These are phyloP conservation scores for Annulohypoxylon truncatum DNA, from an alignment of 2,329 filamentous ascomycete genomes.

Conservation along the genomic window DNA sequence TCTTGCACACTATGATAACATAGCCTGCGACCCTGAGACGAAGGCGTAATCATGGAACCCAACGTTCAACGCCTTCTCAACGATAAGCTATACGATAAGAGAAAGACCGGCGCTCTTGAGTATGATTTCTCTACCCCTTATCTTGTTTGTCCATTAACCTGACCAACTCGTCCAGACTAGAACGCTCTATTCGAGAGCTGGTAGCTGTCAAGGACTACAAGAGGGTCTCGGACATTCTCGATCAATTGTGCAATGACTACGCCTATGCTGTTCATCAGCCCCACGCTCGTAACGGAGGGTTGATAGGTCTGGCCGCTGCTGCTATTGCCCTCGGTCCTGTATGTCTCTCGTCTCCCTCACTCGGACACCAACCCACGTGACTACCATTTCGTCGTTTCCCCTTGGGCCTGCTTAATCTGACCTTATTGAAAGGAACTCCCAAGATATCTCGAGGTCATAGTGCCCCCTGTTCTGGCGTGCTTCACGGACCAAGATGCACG, in stretches of 20 bases:
- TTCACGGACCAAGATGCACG: conserved; percentile 98
- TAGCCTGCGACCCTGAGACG: conserved; percentile 18
- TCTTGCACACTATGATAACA: conserved; percentile 27
- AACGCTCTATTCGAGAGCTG: conserved; percentile 88
- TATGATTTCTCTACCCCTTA: conserved; percentile 60
- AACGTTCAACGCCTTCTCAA: conserved; percentile 91
- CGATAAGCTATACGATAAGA: conserved; percentile 98
- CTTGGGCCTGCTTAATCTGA: conserved; percentile 32
- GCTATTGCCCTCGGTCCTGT: conserved; percentile 94
- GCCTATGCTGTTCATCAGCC: conserved; percentile 97
- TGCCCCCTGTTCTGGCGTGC: conserved; percentile 95
- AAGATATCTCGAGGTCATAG: conserved; percentile 90
- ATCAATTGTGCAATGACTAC: conserved; percentile 97
- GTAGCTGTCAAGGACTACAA: conserved; percentile 81
- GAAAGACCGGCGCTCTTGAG: conserved; percentile 96
- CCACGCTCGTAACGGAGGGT: conserved; percentile 93
- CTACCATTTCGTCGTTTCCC: background rate
- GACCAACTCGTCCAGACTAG: conserved; percentile 70
- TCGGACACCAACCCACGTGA: conserved; percentile 1
- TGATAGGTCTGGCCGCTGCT: conserved; percentile 94
- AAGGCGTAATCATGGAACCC: conserved; percentile 75
- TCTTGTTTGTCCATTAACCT: background rate
- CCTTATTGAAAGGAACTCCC: conserved; percentile 77
- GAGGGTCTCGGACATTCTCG: conserved; percentile 85
- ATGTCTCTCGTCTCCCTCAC: conserved; percentile 55